phyloP scores from a whole-genome alignment of 73 alveolate genomes.

The Uronychia setigera region DNA sequence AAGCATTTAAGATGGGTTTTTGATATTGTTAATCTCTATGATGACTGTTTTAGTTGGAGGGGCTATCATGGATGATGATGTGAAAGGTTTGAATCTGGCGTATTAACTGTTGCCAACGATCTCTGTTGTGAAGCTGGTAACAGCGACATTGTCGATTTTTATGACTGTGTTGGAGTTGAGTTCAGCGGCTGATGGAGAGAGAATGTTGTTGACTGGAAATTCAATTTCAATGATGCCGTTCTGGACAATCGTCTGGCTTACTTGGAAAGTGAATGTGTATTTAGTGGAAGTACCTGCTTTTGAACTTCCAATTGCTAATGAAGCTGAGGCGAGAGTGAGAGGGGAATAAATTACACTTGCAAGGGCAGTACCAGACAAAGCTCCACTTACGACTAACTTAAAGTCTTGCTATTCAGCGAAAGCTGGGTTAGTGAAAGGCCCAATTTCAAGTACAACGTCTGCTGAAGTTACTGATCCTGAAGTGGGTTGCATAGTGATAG shows the following conservation, averaged over 20 bases:
- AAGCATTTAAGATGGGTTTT: not conserved
- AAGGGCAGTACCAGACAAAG: not conserved
- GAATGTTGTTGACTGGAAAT: conserved; percentile 6
- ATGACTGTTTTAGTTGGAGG: not conserved
- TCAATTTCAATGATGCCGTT: conserved; percentile 1
- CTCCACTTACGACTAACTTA: not conserved
- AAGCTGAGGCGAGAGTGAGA: not conserved
- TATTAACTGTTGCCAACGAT: not conserved
- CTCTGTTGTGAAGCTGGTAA: conserved; percentile 10
- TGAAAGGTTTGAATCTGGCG: not conserved
- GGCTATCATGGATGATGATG: conserved; percentile 2
- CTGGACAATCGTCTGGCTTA: not conserved
- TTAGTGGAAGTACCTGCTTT: not conserved
- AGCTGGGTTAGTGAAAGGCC: not conserved
- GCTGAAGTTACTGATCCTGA: not conserved
- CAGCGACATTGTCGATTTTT: not conserved
- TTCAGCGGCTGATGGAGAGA: not conserved
- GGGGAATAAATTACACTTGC: not conserved
- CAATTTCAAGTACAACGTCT: not conserved
- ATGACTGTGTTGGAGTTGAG: not conserved
- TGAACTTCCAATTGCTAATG: not conserved
- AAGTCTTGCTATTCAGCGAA: not conserved
- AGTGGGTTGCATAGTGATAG: not conserved
- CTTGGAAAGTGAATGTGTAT: conserved; percentile 3
- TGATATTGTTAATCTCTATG: not conserved